A percentile compares a stretch with the other conserved stretches of the same genome.
Evolutionary conservation across 805 yeast species (phyloP).

Genomic region (Metschnikowia lochheadii): DNA sequence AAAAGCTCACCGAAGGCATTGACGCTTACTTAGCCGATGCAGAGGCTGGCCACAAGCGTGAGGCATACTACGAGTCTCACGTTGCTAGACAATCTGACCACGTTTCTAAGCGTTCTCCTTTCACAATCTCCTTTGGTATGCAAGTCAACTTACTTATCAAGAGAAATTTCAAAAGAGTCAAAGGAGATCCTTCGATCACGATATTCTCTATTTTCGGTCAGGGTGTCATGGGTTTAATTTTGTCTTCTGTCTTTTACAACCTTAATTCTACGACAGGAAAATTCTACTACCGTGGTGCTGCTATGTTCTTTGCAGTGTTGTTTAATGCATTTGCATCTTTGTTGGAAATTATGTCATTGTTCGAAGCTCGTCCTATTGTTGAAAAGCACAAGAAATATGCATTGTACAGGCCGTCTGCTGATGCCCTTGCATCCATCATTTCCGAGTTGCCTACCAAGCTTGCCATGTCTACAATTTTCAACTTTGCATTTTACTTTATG

Average conservation of each 20-base stretch:
- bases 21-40: slow-evolving; percentile 34
- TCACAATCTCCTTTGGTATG: slow-evolving; percentile 31
- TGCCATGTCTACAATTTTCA: slow-evolving; percentile 28
- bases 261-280: slow-evolving; percentile 48
- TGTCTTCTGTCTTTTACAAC: slow-evolving; percentile 58
- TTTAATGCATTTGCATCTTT: slow-evolving; percentile 59
- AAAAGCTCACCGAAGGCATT: slow-evolving; percentile 37
- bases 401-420: slow-evolving; percentile 70
- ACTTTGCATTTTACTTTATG: slow-evolving; percentile 30
- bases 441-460: slow-evolving; percentile 62
- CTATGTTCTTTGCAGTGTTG: slow-evolving; percentile 56
- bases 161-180: slow-evolving; percentile 52
- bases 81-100: slow-evolving; percentile 38
- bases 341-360: slow-evolving; percentile 56
- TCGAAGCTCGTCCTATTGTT: slow-evolving; percentile 59
- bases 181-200: slow-evolving; percentile 55
- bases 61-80: slow-evolving; percentile 20
- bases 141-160: slow-evolving; percentile 42
- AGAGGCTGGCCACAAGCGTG: slow-evolving; percentile 9
- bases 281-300: slow-evolving; percentile 60
- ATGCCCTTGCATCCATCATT: slow-evolving; percentile 58
- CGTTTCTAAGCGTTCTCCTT: slow-evolving; percentile 32
- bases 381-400: slow-evolving; percentile 70
- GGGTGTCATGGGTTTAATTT: slow-evolving; percentile 52
- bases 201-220: slow-evolving; percentile 50